Conservation (phyloP, 345 rosid genomes). For the Populus tremula region DNA sequence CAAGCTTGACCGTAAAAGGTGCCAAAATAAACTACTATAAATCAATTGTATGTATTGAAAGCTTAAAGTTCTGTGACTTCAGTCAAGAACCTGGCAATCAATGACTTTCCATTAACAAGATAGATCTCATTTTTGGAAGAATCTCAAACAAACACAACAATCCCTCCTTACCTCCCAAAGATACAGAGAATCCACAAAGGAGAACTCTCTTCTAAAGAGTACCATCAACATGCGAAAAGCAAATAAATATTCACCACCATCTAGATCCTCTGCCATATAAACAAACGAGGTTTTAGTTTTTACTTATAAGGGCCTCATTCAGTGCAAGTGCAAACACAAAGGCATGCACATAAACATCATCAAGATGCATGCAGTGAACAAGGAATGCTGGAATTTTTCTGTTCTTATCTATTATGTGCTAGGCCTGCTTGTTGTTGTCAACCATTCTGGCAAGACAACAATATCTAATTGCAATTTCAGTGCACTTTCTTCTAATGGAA, state of each 20-base stretch:
- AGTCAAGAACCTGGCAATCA: not conserved
- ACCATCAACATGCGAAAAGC: constrained; percentile 98
- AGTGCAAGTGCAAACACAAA: constrained; percentile 1
- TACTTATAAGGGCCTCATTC: not conserved
- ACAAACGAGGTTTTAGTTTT: constrained; percentile 17
- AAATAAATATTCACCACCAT: constrained; percentile 89
- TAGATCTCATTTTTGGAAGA: not conserved
- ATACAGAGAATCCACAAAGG: constrained; percentile 75
- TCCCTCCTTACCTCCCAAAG: constrained; percentile 88
- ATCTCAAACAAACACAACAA: not conserved
- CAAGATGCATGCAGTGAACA: too few species aligned
- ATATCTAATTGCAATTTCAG: not conserved
- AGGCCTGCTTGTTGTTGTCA: not conserved
- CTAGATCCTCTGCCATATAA: constrained; percentile 68
- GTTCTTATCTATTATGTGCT: not conserved
- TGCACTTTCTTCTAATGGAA: not conserved
- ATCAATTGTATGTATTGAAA: not conserved
- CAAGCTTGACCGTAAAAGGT: constrained; percentile 4
- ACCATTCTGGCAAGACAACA: not conserved
- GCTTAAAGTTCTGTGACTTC: constrained; percentile 7
- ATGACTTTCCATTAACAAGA: not conserved
- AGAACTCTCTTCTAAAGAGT: constrained; percentile 90
- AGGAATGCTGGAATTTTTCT: not conserved
- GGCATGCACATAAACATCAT: not conserved
- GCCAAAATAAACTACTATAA: constrained; percentile 15